These are phyloP conservation scores for Sherardia arvensis DNA, from an alignment of 257 asterid genomes.

Conservation along the genomic window DNA sequence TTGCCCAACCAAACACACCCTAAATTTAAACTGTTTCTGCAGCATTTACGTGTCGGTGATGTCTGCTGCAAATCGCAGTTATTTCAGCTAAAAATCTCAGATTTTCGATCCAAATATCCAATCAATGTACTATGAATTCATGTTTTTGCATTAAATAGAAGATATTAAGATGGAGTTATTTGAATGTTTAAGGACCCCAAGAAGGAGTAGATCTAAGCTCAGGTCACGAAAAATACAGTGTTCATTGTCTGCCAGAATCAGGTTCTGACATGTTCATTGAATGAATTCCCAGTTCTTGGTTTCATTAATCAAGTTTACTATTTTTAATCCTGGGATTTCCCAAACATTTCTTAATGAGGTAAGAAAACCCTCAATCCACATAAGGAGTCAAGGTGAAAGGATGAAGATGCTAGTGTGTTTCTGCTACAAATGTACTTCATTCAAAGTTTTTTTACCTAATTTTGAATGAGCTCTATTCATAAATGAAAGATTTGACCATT, in stretches of 20 bases:
- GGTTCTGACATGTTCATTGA: slow-evolving; percentile 5
- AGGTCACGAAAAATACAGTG: slow-evolving; percentile 15
- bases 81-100: not conserved
- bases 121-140: not conserved
- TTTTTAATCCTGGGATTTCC: not conserved
- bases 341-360: not conserved
- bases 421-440: too few relatives aligned
- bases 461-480: too few relatives aligned
- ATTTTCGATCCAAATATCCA: not conserved
- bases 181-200: too few relatives aligned
- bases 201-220: slow-evolving; percentile 17
- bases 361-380: not conserved
- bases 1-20: too few relatives aligned
- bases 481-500: too few relatives aligned
- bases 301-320: not conserved
- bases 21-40: not conserved
- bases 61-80: not conserved
- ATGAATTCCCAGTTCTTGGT: not conserved
- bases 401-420: not conserved
- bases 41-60: not conserved
- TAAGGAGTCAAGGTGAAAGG: too few relatives aligned
- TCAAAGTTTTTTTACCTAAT: too few relatives aligned
- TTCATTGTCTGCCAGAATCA: slow-evolving; percentile 6
- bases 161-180: not conserved
- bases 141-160: too few relatives aligned